phyloP scores from a whole-genome alignment of 495 filamentous ascomycete genomes.

The Xylaria longipes region DNA sequence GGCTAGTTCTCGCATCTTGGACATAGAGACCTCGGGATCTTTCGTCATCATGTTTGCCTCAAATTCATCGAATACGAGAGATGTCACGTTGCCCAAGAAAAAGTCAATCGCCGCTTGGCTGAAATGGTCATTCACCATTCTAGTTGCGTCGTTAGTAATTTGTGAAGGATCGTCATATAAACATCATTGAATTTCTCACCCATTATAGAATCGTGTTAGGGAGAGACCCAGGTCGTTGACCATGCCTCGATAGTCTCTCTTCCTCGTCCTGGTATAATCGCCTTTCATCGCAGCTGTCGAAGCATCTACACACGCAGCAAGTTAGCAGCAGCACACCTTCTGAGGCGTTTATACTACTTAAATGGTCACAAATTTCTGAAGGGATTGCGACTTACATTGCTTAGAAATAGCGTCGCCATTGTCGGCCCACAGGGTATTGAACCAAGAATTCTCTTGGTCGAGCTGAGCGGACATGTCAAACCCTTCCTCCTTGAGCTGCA shows the following conservation, averaged over 20 bases:
- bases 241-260: slow-evolving; percentile 89
- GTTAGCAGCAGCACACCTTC: background rate
- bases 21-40: slow-evolving; percentile 85
- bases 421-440: slow-evolving; percentile 95
- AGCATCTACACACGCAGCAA: slow-evolving; percentile 63
- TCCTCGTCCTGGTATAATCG: slow-evolving; percentile 89
- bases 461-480: slow-evolving; percentile 70
- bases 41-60: slow-evolving; percentile 84
- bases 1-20: slow-evolving; percentile 81
- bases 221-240: slow-evolving; percentile 93
- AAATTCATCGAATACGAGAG: slow-evolving; percentile 87
- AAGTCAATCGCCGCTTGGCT: slow-evolving; percentile 94
- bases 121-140: slow-evolving; percentile 96
- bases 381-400: slow-evolving; percentile 49
- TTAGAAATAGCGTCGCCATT: slow-evolving; percentile 81
- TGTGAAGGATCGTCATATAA: background rate
- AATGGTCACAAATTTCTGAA: background rate
- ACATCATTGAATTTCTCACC: slow-evolving; percentile 43
- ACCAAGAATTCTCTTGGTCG: slow-evolving; percentile 83
- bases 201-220: slow-evolving; percentile 71
- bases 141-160: slow-evolving; percentile 54
- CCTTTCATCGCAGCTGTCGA: slow-evolving; percentile 94
- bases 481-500: slow-evolving; percentile 75
- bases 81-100: slow-evolving; percentile 85
- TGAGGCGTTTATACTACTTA: background rate